These are phyloP conservation scores for Yamadazyma oceani DNA, from an alignment of 1,139 yeast genomes.

Conservation along the genomic window DNA sequence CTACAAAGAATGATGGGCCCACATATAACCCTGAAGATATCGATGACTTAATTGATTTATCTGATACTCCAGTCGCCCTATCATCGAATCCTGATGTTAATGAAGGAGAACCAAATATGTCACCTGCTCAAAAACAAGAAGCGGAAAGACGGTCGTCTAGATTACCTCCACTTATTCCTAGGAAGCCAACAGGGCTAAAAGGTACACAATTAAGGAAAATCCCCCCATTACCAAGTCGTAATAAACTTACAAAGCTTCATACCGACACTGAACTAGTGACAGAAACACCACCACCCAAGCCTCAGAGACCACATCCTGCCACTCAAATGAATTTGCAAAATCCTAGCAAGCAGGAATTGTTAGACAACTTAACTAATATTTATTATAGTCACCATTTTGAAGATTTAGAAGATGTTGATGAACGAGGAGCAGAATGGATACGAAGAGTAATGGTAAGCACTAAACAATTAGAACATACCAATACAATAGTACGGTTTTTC, in stretches of 20 bases:
- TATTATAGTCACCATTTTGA: constrained; percentile 29
- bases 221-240: constrained; percentile 5
- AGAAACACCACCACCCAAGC: constrained; percentile 15
- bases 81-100: constrained; percentile 3
- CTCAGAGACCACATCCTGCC: constrained; percentile 17
- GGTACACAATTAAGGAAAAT: constrained; percentile 21
- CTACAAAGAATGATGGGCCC: constrained; percentile 2
- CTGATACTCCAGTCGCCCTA: constrained; percentile 20
- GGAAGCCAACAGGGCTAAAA: constrained; percentile 35
- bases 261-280: constrained; percentile 10
- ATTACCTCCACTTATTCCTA: constrained; percentile 42
- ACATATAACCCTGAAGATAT: constrained; percentile 15
- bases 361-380: constrained; percentile 23
- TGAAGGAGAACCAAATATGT: no score
- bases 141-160: constrained; percentile 18
- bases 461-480: constrained; percentile 37
- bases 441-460: constrained; percentile 40
- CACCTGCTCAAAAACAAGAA: no score
- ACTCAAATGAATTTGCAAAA: constrained; percentile 11
- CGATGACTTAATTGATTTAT: constrained; percentile 37
- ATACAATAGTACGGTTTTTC: constrained; percentile 37
- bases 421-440: constrained; percentile 50
- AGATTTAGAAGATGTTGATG: constrained; percentile 45
- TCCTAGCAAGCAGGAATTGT: constrained; percentile 15
- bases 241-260: constrained; percentile 8